Evolutionary conservation across 1,284 basidiomycete genomes (phyloP).

Genomic region (Apiotrichum brassicae): DNA sequence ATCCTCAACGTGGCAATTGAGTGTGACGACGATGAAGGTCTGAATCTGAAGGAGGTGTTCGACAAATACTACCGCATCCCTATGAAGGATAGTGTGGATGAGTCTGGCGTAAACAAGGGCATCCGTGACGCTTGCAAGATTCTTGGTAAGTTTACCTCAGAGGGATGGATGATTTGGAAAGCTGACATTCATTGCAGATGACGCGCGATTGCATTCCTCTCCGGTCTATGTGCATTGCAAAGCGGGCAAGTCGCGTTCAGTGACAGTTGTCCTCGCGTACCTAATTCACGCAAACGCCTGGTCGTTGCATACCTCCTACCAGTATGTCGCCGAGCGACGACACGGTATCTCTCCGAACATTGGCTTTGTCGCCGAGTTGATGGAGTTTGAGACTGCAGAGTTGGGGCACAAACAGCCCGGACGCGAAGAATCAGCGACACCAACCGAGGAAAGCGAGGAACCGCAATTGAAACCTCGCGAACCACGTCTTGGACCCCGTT

Average conservation of each 20-base stretch:
- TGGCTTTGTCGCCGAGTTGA: slow-evolving; percentile 92
- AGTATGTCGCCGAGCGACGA: slow-evolving; percentile 81
- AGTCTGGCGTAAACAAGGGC: slow-evolving; percentile 76
- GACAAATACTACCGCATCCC: slow-evolving; percentile 78
- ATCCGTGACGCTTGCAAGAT: slow-evolving; percentile 78
- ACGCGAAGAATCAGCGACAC: not conserved
- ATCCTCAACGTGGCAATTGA: slow-evolving; percentile 89
- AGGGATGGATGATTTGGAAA: slow-evolving; percentile 17
- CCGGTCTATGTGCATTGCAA: slow-evolving; percentile 95
- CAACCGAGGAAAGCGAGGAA: no score
- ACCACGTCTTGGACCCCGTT: slow-evolving; percentile 52
- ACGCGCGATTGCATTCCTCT: slow-evolving; percentile 76
- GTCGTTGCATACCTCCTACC: slow-evolving; percentile 83
- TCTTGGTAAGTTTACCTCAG: slow-evolving; percentile 76
- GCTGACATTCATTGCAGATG: slow-evolving; percentile 55
- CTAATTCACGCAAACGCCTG: slow-evolving; percentile 95
- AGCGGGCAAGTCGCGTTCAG: slow-evolving; percentile 89
- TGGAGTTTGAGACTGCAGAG: slow-evolving; percentile 89
- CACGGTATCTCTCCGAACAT: slow-evolving; percentile 96
- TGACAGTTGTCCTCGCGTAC: slow-evolving; percentile 95
- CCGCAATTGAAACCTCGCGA: slow-evolving; percentile 10
- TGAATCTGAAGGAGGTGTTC: slow-evolving; percentile 62
- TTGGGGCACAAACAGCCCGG: slow-evolving; percentile 65
- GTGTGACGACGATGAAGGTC: slow-evolving; percentile 73
- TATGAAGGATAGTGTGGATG: slow-evolving; percentile 92